Base-by-base conservation (phyloP, 495 filamentous ascomycete genomes). In the Aspergillus sparsus region DNA sequence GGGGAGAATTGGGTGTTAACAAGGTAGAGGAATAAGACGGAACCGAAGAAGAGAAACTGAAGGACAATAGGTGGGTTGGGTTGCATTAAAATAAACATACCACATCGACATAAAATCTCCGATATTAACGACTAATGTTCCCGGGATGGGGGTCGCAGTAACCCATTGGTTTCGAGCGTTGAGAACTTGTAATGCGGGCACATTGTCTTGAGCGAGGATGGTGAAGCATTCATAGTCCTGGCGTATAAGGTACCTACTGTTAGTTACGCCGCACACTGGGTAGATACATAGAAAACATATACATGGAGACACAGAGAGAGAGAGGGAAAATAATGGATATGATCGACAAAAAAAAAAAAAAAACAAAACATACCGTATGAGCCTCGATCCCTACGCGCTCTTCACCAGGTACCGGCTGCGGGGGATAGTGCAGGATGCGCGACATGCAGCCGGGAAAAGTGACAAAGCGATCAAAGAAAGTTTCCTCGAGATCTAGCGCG, bases 91-190 rank as follows among this genome's bases (percentile, higher is more conserved):
- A 41, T 2, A 1, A 5, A 7, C 6, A 12, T 63, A 80, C 79
- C 76, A 80, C 32, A 77, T 66, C 36, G 73, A 68, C 34, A 83
- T 56, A 54, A 76, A 72, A 63, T 84, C 77, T 2, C 73, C 77
- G 13, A 83, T 75, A 60, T 84, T 83, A 21, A 84, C 76, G 7
- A 84, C 78, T 47, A 80, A 74, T 6, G 74, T 75, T 6, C 73
- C 73, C 7, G 67, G 70, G 37, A 77, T 75, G 2, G 78, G 79
- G 7, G 66, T 61, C 0, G 80, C 79, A 3, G 70, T 55, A 16
- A 79, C 73, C 79, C 80, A 83, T 15, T 77, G 62, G 0, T 69
- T 70, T 7, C 66, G 60, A 9, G 70, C 60, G 47, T 71, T 77
- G 0, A 78, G 71, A 12, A 82, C 74, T 61, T 82, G 77, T 7